Evolutionary conservation across 225 moss, liverwort and hornwort species (phyloP), one percentile per base, ranked within the genome.

Genomic region (Sphagnum contortum): DNA sequence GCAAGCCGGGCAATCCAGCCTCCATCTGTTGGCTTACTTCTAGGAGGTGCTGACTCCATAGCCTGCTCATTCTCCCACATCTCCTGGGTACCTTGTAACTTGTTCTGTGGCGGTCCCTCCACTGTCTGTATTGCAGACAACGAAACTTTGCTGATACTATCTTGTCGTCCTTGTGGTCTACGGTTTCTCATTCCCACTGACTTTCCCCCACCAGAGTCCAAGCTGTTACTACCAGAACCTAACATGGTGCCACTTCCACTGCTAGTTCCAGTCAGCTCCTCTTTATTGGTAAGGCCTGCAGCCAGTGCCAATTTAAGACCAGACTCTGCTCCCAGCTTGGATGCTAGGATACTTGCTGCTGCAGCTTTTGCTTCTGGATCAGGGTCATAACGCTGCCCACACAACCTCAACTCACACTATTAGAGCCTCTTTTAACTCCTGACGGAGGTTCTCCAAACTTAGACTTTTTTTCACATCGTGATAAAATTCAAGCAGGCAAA

Each of bases 281-380:
- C 88, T 71, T 81, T 79, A 51, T 73, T 87, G 3, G 84, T 57
- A 65, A 80, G 74, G 13, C 89, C 96, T 47, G 88, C 87, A 60
- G 87, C 88, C 8, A 93, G 69, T 4, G 92, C 88, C 64, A 98
- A 68, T 76, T 98, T 98, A 64, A 98, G 80, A 50, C 96, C 96
- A 29, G 96, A 85, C 75, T 98, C 96, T 0, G 87, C 87, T 45
- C 96, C 96, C 68, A 98, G 69, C 67, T 93, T 98, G 64, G 96
- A 93, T 5, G 96, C 96, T 49, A 98, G 87, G 63, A 98, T 87
- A 64, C 85, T 92, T 64, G 96, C 96, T 58, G 96, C 96, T 44
- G 96, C 96, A 72, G 92, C 92, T 75, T 98, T 98, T 4, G 96
- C 92, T 57, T 92, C 92, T 72, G 96, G 96, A 75, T 98, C 96